Percentiles rank a stretch among this genome's conserved stretches.
phyloP scores from a whole-genome alignment of 2,329 filamentous ascomycete genomes.

The Arthroderma uncinatum region DNA sequence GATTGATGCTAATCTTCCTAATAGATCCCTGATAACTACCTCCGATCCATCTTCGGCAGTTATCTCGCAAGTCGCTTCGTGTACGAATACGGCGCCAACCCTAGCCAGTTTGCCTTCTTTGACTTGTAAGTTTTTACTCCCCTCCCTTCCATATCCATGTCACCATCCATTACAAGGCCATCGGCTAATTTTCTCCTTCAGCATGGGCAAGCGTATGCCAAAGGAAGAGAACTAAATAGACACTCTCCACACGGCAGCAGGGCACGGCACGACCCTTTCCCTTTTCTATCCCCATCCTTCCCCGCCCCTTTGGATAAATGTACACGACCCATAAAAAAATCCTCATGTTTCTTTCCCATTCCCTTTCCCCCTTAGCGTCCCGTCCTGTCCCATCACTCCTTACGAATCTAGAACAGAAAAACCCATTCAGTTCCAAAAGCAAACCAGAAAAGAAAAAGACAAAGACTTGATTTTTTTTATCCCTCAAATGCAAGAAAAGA shows the following conservation, averaged over 20 bases:
- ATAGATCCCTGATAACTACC: constrained; percentile 76
- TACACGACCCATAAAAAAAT: constrained; percentile 3
- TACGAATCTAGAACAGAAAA: not conserved
- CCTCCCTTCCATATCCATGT: not conserved
- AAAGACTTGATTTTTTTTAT: not conserved
- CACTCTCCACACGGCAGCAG: not conserved
- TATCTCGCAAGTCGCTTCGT: constrained; percentile 93
- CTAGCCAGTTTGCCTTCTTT: constrained; percentile 96
- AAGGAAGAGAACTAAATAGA: constrained; percentile 10
- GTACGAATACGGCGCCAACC: constrained; percentile 84
- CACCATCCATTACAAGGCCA: not conserved
- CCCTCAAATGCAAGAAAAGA: not conserved
- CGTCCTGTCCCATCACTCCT: not conserved
- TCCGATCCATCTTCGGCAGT: constrained; percentile 90
- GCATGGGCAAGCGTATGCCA: constrained; percentile 15
- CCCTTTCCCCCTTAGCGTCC: not conserved
- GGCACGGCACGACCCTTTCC: not conserved
- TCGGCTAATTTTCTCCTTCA: not conserved
- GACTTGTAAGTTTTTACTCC: constrained; percentile 64
- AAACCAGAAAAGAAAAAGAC: not conserved
- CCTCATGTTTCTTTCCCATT: not conserved
- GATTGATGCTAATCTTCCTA: constrained; percentile 25
- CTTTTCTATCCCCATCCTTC: not conserved
- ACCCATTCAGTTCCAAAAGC: not conserved
- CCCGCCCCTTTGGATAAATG: constrained; percentile 1